These are phyloP conservation scores for Pyrus hybrid DNA, from an alignment of 331 rosid genomes.

Conservation along the genomic window DNA sequence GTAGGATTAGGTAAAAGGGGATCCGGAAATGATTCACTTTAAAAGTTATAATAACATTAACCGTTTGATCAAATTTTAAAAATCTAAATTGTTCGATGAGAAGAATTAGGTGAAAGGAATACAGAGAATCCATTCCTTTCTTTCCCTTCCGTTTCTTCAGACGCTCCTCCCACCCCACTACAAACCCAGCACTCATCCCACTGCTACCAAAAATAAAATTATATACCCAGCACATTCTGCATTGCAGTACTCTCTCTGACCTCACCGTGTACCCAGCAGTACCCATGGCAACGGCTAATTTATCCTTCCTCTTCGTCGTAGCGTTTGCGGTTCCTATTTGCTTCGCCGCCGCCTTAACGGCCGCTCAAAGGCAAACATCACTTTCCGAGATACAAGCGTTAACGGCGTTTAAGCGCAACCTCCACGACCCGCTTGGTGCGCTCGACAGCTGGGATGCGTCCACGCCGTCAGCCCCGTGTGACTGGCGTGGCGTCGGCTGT, in stretches of 20 bases:
- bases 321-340: conserved; percentile 35
- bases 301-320: background rate
- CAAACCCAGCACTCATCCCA: background rate
- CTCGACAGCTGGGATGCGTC: conserved; percentile 55
- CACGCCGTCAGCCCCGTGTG: conserved; percentile 62
- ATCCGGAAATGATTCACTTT: too few species aligned
- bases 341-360: conserved; percentile 13
- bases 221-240: background rate
- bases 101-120: too few species aligned
- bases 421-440: conserved; percentile 59
- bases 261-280: background rate
- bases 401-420: conserved; percentile 35
- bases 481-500: conserved; percentile 68
- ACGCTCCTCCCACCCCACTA: conserved; percentile 37
- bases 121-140: too few species aligned
- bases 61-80: too few species aligned
- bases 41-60: too few species aligned
- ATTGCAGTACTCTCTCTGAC: background rate
- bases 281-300: conserved; percentile 18
- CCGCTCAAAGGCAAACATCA: background rate
- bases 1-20: too few species aligned
- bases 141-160: conserved; percentile 13
- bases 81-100: too few species aligned
- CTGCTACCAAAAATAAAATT: background rate
- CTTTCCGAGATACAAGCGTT: conserved; percentile 47